phyloP scores from a whole-genome alignment of 2,329 filamentous ascomycete species.

The Ophiostoma novo-ulmi region DNA sequence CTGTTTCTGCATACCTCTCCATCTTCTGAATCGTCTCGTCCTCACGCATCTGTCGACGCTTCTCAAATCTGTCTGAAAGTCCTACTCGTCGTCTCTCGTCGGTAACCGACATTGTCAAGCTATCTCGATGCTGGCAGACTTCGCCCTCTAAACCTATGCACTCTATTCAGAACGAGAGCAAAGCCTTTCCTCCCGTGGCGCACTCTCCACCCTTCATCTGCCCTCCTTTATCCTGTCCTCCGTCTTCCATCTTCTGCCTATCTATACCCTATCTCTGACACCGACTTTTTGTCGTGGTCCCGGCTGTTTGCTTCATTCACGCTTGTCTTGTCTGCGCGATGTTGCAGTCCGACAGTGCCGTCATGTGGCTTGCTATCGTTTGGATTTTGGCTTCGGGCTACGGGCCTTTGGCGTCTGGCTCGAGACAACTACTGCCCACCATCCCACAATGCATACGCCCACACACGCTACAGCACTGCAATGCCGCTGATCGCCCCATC shows the following conservation, averaged over 20 bases:
- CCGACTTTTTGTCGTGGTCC: background rate
- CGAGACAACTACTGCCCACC: background rate
- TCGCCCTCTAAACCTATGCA: background rate
- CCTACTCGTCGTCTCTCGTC: background rate
- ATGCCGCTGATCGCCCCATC: slow-evolving; percentile 11
- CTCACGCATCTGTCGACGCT: background rate
- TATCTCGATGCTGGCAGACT: background rate
- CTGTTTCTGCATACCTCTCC: background rate
- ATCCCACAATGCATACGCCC: background rate
- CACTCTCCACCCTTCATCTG: background rate
- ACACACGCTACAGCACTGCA: slow-evolving; percentile 5
- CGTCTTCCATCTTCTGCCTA: background rate
- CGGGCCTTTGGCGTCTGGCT: background rate
- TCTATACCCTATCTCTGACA: background rate
- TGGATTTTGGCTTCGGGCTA: background rate
- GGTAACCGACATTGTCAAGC: background rate
- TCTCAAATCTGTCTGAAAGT: no score
- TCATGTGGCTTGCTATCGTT: background rate
- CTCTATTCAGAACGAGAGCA: background rate
- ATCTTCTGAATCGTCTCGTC: background rate
- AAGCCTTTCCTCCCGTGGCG: background rate
- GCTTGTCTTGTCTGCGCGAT: background rate
- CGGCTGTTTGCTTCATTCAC: background rate
- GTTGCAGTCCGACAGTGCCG: background rate
- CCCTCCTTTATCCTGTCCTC: background rate